Evolutionary conservation across 2,329 filamentous ascomycete genomes (phyloP), one percentile per base, ranked within the genome.

Genomic region (Beauveria sp.): DNA sequence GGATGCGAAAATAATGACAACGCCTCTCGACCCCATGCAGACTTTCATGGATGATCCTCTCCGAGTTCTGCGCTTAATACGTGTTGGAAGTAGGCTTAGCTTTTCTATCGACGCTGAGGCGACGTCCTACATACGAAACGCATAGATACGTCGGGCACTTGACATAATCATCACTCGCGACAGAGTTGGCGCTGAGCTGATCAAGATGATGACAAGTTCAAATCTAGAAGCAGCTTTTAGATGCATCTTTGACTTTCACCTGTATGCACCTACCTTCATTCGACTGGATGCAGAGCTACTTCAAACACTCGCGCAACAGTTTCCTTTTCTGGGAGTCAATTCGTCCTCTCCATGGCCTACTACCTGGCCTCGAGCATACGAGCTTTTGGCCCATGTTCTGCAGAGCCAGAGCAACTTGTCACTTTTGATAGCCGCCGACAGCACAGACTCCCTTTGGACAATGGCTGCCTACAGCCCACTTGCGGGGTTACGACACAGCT

Each of bases 41-140:
- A 66, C 63, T 0, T 62, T 66, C 6, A 63, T 64, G 62, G 64
- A 66, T 46, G 63, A 66, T 43, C 64, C 64, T 4, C n/a, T 66
- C 30, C 47, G 63, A 8, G 63, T 64, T 7, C 57, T 65, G 9
- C 58, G 64, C 7, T 46, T 66, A 6, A 64, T 66, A 5, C 41
- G 63, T 2, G 48, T 66, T 20, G 59, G 26, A 20, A 61, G 62
- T 12, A 63, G 56, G 43, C 63, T 66, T 7, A 51, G 56, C 20
- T 66, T 63, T 16, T 28, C 55, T 5, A 61, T 66, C 4, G 61
- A 63, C 20, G 30, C 62, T 1, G 28, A 43, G 4, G 41, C 61
- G 2, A 18, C 53, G 24, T 14, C 12, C 0, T 61, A 41, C 10
- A 66, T 65, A 61, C 43, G 14, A 8, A 56, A 64, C 9, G 3